These are phyloP conservation scores for Rosellinia necatrix DNA, from an alignment of 2,329 filamentous ascomycete species.

Conservation along the genomic window DNA sequence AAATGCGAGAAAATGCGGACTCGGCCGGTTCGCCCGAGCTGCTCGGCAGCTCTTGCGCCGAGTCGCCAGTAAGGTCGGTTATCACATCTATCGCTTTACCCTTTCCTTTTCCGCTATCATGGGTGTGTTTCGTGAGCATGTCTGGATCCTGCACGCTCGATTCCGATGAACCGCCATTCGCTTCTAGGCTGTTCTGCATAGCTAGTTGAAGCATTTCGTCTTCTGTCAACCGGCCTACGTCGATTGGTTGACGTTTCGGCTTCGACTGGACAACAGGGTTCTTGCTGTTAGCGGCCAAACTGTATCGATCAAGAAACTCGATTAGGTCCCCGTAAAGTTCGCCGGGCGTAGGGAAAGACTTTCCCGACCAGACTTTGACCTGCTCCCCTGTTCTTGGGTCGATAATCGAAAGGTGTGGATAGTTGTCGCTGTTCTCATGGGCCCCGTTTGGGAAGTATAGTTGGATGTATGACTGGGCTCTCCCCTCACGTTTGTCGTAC, in stretches of 20 bases:
- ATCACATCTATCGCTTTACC: constrained; percentile 47
- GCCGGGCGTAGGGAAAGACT: constrained; percentile 72
- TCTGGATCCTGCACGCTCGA: constrained; percentile 79
- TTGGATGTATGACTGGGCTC: constrained; percentile 79
- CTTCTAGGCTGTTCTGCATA: constrained; percentile 81
- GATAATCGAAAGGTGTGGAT: constrained; percentile 93
- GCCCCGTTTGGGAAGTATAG: constrained; percentile 80
- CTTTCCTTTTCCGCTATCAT: constrained; percentile 58
- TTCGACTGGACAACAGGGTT: constrained; percentile 87
- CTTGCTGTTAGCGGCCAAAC: constrained; percentile 82
- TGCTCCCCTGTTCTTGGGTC: constrained; percentile 96
- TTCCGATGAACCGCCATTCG: constrained; percentile 48
- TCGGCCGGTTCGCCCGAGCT: constrained; percentile 31
- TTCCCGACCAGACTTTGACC: constrained; percentile 92
- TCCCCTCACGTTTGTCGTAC: constrained; percentile 83
- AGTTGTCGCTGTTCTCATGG: constrained; percentile 83
- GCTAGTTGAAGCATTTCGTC: constrained; percentile 97
- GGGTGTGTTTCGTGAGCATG: constrained; percentile 73
- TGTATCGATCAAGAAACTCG: constrained; percentile 97
- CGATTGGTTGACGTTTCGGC: constrained; percentile 70
- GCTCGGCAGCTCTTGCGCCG: constrained; percentile 22
- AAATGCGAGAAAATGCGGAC: constrained; percentile 70
- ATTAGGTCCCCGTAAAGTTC: constrained; percentile 92
- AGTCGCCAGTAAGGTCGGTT: constrained; percentile 28
- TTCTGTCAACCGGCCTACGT: constrained; percentile 89